Percentiles rank a stretch among this genome's conserved stretches.
Evolutionary conservation across 2,329 filamentous ascomycete genomes (phyloP).

Genomic region (Trichoderma koningiopsis): DNA sequence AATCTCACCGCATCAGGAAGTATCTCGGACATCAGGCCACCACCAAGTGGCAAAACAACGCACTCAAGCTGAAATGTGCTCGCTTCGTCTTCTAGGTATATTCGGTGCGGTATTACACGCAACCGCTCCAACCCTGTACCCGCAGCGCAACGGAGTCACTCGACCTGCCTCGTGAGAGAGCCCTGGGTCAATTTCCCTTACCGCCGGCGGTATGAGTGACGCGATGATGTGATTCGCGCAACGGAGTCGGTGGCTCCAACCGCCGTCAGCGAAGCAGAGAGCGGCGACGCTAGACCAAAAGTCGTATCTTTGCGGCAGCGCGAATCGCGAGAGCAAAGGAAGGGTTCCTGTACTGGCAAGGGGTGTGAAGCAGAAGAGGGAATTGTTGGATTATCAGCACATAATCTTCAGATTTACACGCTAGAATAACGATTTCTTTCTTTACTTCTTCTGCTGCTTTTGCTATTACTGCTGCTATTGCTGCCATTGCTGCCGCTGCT

Average conservation of each 20-base stretch:
- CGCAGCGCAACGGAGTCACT: not conserved
- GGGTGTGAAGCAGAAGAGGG: no score
- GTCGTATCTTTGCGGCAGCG: constrained; percentile 5
- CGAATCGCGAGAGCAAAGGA: constrained; percentile 17
- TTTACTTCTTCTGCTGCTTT: no score
- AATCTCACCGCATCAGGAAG: not conserved
- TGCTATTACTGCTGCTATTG: no score
- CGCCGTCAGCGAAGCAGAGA: constrained; percentile 1
- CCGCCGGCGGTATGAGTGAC: not conserved
- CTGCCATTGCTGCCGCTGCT: no score
- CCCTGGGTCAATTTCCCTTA: not conserved
- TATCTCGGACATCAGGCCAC: not conserved
- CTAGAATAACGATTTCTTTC: no score
- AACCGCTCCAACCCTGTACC: not conserved
- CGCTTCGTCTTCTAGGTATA: not conserved
- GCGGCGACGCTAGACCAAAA: not conserved
- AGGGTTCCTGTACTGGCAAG: no score
- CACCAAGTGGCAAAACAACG: not conserved
- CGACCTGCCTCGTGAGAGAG: not conserved
- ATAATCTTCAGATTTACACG: no score
- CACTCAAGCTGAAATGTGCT: not conserved
- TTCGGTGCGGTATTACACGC: not conserved
- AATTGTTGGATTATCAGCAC: no score
- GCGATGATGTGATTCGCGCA: not conserved
- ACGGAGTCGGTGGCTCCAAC: constrained; percentile 2